These are phyloP conservation scores for Gelatoporia subvermispora DNA, from an alignment of 768 basidiomycete genomes.

Conservation along the genomic window DNA sequence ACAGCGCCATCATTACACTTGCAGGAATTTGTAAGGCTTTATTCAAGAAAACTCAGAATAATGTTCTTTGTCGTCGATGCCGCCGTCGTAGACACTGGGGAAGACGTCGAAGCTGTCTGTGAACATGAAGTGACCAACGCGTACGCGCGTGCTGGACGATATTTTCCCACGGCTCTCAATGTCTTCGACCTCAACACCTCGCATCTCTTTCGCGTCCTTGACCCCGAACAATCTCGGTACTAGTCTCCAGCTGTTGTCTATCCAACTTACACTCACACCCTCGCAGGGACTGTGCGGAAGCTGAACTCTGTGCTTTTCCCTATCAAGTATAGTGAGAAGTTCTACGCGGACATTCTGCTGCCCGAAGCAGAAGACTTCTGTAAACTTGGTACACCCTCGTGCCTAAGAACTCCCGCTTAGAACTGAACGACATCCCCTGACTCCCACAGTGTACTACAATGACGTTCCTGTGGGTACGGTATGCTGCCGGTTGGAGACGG, in stretches of 20 bases:
- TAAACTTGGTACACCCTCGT: slow-evolving; percentile 67
- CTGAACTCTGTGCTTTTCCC: slow-evolving; percentile 80
- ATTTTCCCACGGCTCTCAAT: slow-evolving; percentile 22
- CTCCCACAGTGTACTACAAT: slow-evolving; percentile 78
- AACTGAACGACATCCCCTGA: neutral
- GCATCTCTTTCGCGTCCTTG: slow-evolving; percentile 68
- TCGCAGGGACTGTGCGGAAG: slow-evolving; percentile 44
- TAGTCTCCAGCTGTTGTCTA: slow-evolving; percentile 37
- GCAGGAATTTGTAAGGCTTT: too few species aligned
- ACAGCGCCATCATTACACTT: too few species aligned
- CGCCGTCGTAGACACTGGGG: too few species aligned
- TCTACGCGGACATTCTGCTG: slow-evolving; percentile 74
- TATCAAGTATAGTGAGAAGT: slow-evolving; percentile 83
- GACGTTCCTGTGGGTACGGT: slow-evolving; percentile 88
- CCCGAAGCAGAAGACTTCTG: slow-evolving; percentile 83
- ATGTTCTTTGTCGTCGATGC: too few species aligned
- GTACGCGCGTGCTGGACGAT: neutral
- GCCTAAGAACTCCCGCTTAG: neutral
- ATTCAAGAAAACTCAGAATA: too few species aligned
- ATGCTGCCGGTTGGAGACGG: slow-evolving; percentile 77
- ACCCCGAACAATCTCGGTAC: slow-evolving; percentile 80
- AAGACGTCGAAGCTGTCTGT: too few species aligned
- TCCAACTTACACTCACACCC: slow-evolving; percentile 70
- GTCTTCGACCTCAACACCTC: slow-evolving; percentile 29
- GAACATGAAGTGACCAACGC: too few species aligned